A percentile compares a stretch with the other conserved stretches of the same genome.
Evolutionary conservation across 2,329 filamentous ascomycete genomes (phyloP).

Genomic region (Stenocarpella maydis): DNA sequence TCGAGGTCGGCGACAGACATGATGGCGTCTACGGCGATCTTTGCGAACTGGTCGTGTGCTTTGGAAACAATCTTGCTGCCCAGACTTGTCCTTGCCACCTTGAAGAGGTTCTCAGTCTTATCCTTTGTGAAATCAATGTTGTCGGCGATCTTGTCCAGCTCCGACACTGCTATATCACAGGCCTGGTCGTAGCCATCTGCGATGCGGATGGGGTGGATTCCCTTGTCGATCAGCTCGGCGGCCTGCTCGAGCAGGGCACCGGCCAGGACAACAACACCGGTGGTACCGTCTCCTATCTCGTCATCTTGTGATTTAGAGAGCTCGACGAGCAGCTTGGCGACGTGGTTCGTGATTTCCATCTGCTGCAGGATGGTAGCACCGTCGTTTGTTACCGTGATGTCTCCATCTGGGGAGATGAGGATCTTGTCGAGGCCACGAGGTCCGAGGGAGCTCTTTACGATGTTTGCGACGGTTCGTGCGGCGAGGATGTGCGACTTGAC

Average conservation of each 20-base stretch:
- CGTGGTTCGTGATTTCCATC: constrained; percentile 99
- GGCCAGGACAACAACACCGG: constrained; percentile 94
- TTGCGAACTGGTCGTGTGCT: constrained; percentile 96
- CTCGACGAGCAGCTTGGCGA: constrained; percentile 95
- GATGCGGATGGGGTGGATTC: constrained; percentile 98
- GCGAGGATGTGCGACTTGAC: constrained; percentile 98
- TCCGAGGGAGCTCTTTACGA: constrained; percentile 96
- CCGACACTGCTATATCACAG: constrained; percentile 92
- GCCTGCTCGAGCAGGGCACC: constrained; percentile 96
- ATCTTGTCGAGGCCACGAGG: constrained; percentile 98
- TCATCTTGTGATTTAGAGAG: constrained; percentile 98
- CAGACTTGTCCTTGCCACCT: constrained; percentile 93
- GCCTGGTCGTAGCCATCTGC: constrained; percentile 98
- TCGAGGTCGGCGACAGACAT: constrained; percentile 95
- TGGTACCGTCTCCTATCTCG: constrained; percentile 98
- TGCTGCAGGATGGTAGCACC: constrained; percentile 96
- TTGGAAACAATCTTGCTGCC: constrained; percentile 99
- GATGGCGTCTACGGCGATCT: constrained; percentile 96
- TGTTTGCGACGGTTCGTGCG: constrained; percentile 93
- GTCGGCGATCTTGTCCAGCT: constrained; percentile 94
- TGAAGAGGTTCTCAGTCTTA: constrained; percentile 85
- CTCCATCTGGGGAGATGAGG: constrained; percentile 96
- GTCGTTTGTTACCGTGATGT: constrained; percentile 99
- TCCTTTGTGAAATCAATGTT: constrained; percentile 84
- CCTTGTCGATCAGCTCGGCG: constrained; percentile 98